Base-by-base conservation (phyloP, 768 basidiomycete species). In the Tulasnella sp. region DNA sequence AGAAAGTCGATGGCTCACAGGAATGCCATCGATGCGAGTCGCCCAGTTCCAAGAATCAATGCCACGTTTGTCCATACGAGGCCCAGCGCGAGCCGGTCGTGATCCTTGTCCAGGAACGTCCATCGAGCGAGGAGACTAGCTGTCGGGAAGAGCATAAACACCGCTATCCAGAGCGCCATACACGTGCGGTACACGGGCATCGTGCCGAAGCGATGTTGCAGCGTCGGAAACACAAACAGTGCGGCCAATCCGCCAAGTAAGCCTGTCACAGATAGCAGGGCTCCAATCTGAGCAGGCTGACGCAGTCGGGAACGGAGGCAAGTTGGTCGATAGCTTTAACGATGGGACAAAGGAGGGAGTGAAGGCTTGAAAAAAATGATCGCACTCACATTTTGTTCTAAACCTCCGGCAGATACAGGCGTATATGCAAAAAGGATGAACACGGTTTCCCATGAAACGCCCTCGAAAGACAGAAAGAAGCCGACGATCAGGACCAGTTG, bases 381-480 rank as follows among this genome's bases (percentile, higher is more conserved):
- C 10, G 29, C 19, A 45, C 54, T 56, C 41, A 56, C 54, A 10
- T 44, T 43, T 27, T 43, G 54, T 21, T 56, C 22, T 8, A 56
- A 25, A 2, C 54, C 54, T 25, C 54, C 54, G 12, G 44, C 29
- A 19, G 38, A 11, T 9, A 31, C 7, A 1, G 80, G 74, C 11
- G 84, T 80, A 67, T 82, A 86, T 62, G 79, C 82, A 64, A 80
- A 84, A 31, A 86, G 72, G 5, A 83, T 80, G 64, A 85, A 85
- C 10, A 82, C 77, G 12, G 82, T 78, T 49, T 83, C 82, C 60
- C 83, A 85, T 0, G 77, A 75, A 0, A 78, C 79, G 7, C 71
- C 17, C 73, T 61, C 80, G 19, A 77, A 73, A 7, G 75, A 70
- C 25, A 81, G 63, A 21, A 82, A 65, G n/a, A 71, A 64, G 19